Percentiles rank a stretch among this genome's conserved stretches.
Conservation (phyloP, 805 yeast species). For the Sugiyamaella floridensis region DNA sequence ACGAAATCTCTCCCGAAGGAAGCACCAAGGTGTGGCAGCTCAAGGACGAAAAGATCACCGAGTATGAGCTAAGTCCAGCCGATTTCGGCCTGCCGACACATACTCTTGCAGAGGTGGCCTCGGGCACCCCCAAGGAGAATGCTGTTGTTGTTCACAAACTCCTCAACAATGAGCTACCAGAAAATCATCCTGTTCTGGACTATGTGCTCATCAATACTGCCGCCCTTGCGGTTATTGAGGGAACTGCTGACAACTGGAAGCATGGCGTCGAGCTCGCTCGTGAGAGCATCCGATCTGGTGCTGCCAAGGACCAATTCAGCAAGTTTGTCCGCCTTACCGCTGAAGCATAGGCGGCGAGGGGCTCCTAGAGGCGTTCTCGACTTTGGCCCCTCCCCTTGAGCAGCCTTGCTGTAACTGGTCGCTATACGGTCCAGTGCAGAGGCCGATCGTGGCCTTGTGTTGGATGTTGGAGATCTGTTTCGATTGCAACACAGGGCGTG, state of each 20-base stretch:
- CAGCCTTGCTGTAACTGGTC: no score
- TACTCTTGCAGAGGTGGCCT: constrained; percentile 55
- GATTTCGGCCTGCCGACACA: constrained; percentile 82
- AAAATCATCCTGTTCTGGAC: constrained; percentile 60
- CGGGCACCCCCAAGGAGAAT: constrained; percentile 84
- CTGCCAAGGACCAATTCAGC: constrained; percentile 55
- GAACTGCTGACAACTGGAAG: constrained; percentile 60
- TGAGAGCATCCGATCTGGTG: constrained; percentile 57
- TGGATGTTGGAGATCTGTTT: no score
- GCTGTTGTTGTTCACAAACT: constrained; percentile 52
- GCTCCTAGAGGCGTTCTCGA: background rate
- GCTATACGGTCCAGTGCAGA: no score
- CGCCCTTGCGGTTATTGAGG: constrained; percentile 76
- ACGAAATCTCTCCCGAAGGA: constrained; percentile 90
- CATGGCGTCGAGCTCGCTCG: constrained; percentile 73
- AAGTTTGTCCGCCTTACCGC: constrained; percentile 35
- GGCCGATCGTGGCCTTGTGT: no score
- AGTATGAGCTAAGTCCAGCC: constrained; percentile 40
- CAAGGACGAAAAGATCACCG: constrained; percentile 31
- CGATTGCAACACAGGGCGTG: no score
- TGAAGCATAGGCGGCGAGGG: background rate
- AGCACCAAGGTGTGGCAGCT: constrained; percentile 73
- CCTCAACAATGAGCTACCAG: constrained; percentile 38
- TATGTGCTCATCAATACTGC: constrained; percentile 87
- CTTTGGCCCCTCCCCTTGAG: constrained; percentile 20